phyloP scores from a whole-genome alignment of 495 filamentous ascomycete species.

The Xylaria curta region DNA sequence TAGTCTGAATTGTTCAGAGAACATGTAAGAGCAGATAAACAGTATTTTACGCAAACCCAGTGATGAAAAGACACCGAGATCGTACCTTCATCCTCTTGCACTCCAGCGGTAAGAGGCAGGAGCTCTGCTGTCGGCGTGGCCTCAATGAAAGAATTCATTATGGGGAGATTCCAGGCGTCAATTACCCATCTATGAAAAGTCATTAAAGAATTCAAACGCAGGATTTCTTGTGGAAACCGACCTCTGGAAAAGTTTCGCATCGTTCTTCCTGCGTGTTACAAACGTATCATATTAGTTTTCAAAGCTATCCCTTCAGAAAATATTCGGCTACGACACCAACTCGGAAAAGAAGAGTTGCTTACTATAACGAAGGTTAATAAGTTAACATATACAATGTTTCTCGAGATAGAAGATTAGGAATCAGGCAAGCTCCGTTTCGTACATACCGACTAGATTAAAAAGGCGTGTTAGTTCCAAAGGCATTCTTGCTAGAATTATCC shows the following conservation, averaged over 20 bases:
- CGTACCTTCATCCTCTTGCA: conserved; percentile 67
- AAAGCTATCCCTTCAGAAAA: not conserved
- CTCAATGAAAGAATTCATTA: conserved; percentile 73
- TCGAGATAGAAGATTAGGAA: not conserved
- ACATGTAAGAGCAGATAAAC: not conserved
- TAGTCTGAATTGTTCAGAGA: not conserved
- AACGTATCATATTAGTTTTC: not conserved
- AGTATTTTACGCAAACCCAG: not conserved
- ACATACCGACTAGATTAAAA: not conserved
- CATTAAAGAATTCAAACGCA: not conserved
- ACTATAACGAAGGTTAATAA: not conserved
- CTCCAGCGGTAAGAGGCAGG: conserved; percentile 65
- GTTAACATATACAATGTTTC: not conserved
- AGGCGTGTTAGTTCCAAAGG: not conserved
- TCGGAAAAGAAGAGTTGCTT: not conserved
- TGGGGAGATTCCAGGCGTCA: conserved; percentile 69
- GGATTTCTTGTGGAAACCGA: not conserved
- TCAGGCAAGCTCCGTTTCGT: not conserved
- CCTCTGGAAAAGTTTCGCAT: conserved; percentile 77
- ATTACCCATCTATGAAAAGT: conserved; percentile 56
- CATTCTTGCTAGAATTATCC: not conserved
- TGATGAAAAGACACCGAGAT: not conserved
- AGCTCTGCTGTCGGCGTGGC: conserved; percentile 85
- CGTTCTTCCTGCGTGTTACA: conserved; percentile 50
- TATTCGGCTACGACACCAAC: not conserved